Evolutionary conservation across 768 basidiomycete genomes (phyloP), one percentile per base, ranked within the genome.

Genomic region (Lactarius quietus): DNA sequence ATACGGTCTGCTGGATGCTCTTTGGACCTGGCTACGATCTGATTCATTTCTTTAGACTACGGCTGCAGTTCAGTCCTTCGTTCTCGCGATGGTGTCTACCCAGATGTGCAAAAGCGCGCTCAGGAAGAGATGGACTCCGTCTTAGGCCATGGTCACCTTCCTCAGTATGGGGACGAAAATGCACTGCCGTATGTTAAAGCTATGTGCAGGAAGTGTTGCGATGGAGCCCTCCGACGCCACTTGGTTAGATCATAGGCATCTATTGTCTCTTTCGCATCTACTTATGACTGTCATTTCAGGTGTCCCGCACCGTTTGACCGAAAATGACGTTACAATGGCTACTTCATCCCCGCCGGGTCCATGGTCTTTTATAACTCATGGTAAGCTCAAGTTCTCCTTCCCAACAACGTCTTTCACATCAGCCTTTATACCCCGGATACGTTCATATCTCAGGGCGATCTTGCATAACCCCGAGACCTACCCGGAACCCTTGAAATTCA

Each of bases 71-170:
- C 55, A 57, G 12, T 60, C 67, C 6, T 76, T 77, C 61, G 31
- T 77, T 14, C 64, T 76, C 1, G 73, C 72, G 18, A 74, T 77
- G 74, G 68, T 71, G 9, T 74, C 10, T 63, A 75, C 57, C 77
- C 76, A 0, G 66, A 73, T 5, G 66, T 67, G 4, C 76, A 75
- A 55, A 76, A n/a, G n/a, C n/a, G n/a, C n/a, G n/a, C n/a, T n/a
- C n/a, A n/a, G n/a, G n/a, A n/a, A n/a, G n/a, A n/a, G 65, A 68
- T 76, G 2, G 75, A 78, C 66, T 59, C 59, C 1, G 59, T 64
- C 3, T 45, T 64, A 35, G 62, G 59, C 41, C 57, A 52, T 7
- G 62, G 31, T 20, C 48, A 51, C 58, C 55, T 64, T n/a, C 59
- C 62, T 1, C 45, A 51, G n/a, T 57, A 61, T 35, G 59, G 31